phyloP scores from a whole-genome alignment of 768 basidiomycete species.

The Hypholoma fasciculare region DNA sequence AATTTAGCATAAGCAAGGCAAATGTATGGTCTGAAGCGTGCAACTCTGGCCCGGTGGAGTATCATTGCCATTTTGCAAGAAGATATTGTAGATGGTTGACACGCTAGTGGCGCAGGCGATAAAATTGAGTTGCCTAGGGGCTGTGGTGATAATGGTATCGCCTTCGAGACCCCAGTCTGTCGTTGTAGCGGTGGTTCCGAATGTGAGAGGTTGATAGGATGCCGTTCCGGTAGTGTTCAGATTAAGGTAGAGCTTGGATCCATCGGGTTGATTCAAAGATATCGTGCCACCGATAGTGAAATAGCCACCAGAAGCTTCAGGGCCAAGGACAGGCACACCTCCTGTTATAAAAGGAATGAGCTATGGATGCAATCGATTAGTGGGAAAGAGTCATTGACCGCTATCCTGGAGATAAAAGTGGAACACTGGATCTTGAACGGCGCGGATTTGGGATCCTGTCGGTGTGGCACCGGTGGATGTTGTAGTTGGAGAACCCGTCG shows the following conservation, averaged over 20 bases:
- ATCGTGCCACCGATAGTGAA: conserved; percentile 52
- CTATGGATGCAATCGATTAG: background rate
- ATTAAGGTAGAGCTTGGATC: conserved; percentile 49
- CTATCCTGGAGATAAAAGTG: conserved; percentile 57
- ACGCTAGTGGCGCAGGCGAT: conserved; percentile 47
- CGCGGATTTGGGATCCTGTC: conserved; percentile 51
- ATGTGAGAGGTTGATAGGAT: conserved; percentile 49
- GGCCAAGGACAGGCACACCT: conserved; percentile 50
- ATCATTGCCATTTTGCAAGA: conserved; percentile 52
- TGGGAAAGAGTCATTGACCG: conserved; percentile 28
- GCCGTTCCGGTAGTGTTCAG: conserved; percentile 39
- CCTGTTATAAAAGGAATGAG: conserved; percentile 24
- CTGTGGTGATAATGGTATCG: conserved; percentile 57
- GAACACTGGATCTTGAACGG: conserved; percentile 51
- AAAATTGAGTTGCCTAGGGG: conserved; percentile 54
- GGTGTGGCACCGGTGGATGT: conserved; percentile 32
- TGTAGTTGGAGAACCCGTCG: conserved; percentile 23
- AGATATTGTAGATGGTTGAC: conserved; percentile 43
- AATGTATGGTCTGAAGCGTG: conserved; percentile 39
- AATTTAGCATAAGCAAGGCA: conserved; percentile 41
- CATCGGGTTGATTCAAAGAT: conserved; percentile 40
- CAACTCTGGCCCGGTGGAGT: conserved; percentile 39
- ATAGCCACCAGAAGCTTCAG: conserved; percentile 48
- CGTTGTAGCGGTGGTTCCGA: conserved; percentile 46
- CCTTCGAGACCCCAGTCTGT: conserved; percentile 59